A percentile compares a stretch with the other conserved stretches of the same genome.
Evolutionary conservation across 495 filamentous ascomycete species (phyloP).

Genomic region (Poronia punctata): DNA sequence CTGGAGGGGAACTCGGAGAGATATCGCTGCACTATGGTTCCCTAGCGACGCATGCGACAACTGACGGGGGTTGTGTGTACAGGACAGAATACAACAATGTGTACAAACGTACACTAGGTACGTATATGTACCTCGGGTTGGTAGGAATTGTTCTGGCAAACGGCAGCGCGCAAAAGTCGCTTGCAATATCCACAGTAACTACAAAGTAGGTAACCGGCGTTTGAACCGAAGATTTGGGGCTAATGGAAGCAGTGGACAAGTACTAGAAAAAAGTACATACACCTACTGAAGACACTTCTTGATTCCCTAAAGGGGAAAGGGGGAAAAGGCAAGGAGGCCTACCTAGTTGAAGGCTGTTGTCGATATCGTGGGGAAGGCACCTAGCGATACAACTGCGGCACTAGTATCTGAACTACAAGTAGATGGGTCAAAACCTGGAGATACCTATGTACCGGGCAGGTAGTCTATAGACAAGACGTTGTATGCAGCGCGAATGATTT

Average conservation of each 20-base stretch:
- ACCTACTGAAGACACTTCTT: not conserved
- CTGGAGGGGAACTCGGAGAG: not conserved
- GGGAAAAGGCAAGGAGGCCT: too few relatives aligned
- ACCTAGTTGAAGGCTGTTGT: too few relatives aligned
- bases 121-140: too few relatives aligned
- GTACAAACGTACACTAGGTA: too few relatives aligned
- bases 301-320: not conserved
- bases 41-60: not conserved
- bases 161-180: not conserved
- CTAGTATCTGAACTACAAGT: too few relatives aligned
- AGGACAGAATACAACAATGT: too few relatives aligned
- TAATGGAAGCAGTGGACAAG: not conserved
- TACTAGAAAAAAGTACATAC: not conserved
- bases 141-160: slow-evolving; percentile 6
- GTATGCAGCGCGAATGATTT: slow-evolving; percentile 2
- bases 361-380: slow-evolving; percentile 11
- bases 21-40: not conserved
- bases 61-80: too few relatives aligned
- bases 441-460: too few relatives aligned
- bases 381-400: too few relatives aligned
- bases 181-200: not conserved
- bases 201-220: not conserved
- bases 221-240: not conserved
- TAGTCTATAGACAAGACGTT: not conserved
- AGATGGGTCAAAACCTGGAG: too few relatives aligned